A percentile compares a stretch with the other conserved stretches of the same genome.
Evolutionary conservation across 495 filamentous ascomycete species (phyloP).

Genomic region (Penicillium subrubescens): DNA sequence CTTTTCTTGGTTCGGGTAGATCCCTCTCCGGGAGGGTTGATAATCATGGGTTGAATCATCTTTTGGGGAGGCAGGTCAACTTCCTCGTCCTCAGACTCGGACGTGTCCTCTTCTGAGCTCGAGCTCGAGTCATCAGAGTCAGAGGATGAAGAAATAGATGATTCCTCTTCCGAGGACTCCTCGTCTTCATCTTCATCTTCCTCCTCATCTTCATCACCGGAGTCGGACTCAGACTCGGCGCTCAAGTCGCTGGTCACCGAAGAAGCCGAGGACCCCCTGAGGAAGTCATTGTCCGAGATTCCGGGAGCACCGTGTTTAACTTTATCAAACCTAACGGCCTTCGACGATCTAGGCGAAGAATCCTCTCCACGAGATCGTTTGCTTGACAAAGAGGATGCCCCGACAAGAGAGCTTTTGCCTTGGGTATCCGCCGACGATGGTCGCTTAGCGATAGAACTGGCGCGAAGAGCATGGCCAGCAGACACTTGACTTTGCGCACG

Average conservation of each 20-base stretch:
- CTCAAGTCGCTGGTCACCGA: conserved; percentile 3
- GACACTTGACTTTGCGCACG: conserved; percentile 15
- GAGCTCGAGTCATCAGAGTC: conserved; percentile 38
- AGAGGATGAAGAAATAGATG: conserved; percentile 17
- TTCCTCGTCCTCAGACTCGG: conserved; percentile 34
- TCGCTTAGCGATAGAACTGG: conserved; percentile 21
- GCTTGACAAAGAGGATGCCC: conserved; percentile 31
- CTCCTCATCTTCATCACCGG: conserved; percentile 3
- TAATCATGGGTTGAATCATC: conserved; percentile 5
- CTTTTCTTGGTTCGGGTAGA: conserved; percentile 52
- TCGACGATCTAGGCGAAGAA: conserved; percentile 32
- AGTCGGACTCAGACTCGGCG: background rate
- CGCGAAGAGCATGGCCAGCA: conserved; percentile 20
- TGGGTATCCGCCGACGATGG: conserved; percentile 23
- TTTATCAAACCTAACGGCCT: conserved; percentile 39
- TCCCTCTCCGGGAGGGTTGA: conserved; percentile 45
- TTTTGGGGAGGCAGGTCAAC: background rate
- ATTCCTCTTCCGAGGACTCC: conserved; percentile 25
- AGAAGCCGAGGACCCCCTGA: background rate
- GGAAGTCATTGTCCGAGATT: background rate
- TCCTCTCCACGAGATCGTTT: conserved; percentile 29
- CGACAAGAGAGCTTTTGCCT: conserved; percentile 18
- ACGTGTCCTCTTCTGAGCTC: conserved; percentile 23
- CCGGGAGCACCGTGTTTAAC: conserved; percentile 16
- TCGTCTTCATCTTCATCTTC: conserved; percentile 13